A percentile compares a stretch with the other conserved stretches of the same genome.
Conservation (phyloP, 78 protist genomes). For the Pigoraptor vietnamica region DNA sequence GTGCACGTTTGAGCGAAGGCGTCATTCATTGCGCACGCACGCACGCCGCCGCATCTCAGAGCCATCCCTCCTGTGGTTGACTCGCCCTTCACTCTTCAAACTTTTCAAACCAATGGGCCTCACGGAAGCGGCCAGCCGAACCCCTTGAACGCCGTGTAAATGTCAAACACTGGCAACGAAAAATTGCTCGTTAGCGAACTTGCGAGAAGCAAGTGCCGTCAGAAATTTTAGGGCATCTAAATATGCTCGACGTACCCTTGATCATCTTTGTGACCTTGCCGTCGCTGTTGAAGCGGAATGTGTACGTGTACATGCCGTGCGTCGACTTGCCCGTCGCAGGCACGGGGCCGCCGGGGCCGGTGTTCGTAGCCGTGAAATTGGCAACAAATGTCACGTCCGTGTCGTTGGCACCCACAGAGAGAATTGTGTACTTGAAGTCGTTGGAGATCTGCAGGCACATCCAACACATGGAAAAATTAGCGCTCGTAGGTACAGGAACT, state of each 20-base stretch:
- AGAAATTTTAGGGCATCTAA: no score
- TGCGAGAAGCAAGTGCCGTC: no score
- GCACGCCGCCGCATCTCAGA: no score
- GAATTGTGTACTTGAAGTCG: not conserved
- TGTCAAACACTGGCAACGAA: not conserved
- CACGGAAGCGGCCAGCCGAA: not conserved
- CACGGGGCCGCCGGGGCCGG: not conserved
- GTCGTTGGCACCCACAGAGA: not conserved
- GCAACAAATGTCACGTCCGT: not conserved
- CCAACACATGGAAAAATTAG: no score
- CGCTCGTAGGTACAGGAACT: no score
- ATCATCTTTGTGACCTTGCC: not conserved
- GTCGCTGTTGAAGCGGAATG: not conserved
- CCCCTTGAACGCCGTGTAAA: not conserved
- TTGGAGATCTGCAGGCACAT: not conserved
- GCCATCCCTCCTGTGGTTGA: no score
- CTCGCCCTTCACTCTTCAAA: no score
- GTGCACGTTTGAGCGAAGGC: no score
- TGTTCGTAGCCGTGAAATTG: not conserved
- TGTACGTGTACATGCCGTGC: not conserved
- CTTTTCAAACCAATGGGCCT: no score
- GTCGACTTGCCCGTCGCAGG: not conserved
- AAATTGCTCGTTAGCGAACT: not conserved
- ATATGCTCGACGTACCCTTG: not conserved
- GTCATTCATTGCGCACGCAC: no score